A percentile compares a stretch with the other conserved stretches of the same genome.
Evolutionary conservation across 1,284 basidiomycete genomes (phyloP).

Genomic region (Ceratobasidium papillatum): DNA sequence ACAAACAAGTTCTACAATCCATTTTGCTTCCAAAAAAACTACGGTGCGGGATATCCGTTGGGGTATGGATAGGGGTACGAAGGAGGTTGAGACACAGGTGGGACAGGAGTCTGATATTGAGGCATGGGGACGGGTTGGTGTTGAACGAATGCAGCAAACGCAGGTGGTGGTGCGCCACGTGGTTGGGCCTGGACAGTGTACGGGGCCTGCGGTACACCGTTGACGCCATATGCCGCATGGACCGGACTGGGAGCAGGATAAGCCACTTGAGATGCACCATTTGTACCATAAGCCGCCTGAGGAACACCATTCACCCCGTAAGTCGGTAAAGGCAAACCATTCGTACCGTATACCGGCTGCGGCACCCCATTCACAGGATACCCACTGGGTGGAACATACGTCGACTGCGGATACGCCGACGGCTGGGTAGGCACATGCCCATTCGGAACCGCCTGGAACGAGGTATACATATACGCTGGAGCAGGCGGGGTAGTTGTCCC

Average conservation of each 20-base stretch:
- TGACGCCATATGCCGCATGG: not conserved
- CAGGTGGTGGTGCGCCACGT: not conserved
- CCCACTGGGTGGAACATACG: not conserved
- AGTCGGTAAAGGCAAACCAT: not conserved
- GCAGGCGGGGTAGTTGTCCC: not conserved
- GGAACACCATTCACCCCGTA: not conserved
- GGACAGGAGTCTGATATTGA: conserved; percentile 29
- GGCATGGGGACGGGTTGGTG: conserved; percentile 18
- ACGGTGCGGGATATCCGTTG: conserved; percentile 14
- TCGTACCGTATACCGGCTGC: not conserved
- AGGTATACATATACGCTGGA: conserved; percentile 17
- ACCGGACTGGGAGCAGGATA: not conserved
- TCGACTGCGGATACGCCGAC: not conserved
- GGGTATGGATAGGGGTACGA: conserved; percentile 26
- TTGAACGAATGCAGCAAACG: conserved; percentile 1
- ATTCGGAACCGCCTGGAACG: conserved; percentile 19
- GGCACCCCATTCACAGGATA: not conserved
- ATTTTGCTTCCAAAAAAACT: not conserved
- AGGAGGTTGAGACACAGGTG: conserved; percentile 26
- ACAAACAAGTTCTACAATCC: conserved; percentile 7
- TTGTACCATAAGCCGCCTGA: not conserved
- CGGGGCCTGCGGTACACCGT: not conserved
- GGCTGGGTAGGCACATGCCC: not conserved
- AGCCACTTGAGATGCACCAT: not conserved
- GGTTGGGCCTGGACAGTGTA: conserved; percentile 1